Base-by-base conservation (phyloP, 1,284 basidiomycete genomes). In the Cryptococcus sp. region DNA sequence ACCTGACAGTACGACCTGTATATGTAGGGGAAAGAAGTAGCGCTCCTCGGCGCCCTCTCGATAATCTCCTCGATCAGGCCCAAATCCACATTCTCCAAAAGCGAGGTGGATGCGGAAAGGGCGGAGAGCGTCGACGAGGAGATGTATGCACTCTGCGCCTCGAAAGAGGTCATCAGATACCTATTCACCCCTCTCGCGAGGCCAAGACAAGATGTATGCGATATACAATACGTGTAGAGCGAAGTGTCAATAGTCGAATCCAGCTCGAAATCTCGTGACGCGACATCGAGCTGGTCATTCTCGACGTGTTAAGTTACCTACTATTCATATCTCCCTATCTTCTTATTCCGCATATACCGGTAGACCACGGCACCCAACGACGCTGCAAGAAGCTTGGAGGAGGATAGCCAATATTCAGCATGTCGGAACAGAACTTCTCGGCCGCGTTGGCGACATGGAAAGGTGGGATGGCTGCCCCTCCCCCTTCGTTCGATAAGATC, bases 371-470 rank as follows among this genome's bases (percentile, higher is more conserved):
- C 28, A 14, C 14, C 7, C 28, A 31, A 7, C 7, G 9, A 31
- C 28, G 14, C 9, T 31, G 28, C 7, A 14, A 31, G 28, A 31
- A 31, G 28, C 28, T n/a, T n/a, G n/a, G 31, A 36, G 19, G 7
- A 18, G 10, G n/a, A n/a, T 16, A 36, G 19, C 6, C 9, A n/a
- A 47, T 11, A 22, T 2, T 28, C 51, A 62, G n/a, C 48, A 70
- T 72, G 70, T 64, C 68, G 31, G 71, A 72, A 54, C 65, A 71
- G 41, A 73, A 91, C 73, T 93, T 93, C 75, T 87, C 86, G 22
- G 83, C 84, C 45, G 89, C 89, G 32, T 73, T 92, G 46, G 73
- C 85, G 50, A 87, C 87, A 74, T 92, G 89, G 89, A 87, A 84
- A 77, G 83, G 89, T 87, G 60, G 76, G 23, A 14, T 22, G 35